Conservation (phyloP, 106 monocot species). For the Posidonia australis region DNA sequence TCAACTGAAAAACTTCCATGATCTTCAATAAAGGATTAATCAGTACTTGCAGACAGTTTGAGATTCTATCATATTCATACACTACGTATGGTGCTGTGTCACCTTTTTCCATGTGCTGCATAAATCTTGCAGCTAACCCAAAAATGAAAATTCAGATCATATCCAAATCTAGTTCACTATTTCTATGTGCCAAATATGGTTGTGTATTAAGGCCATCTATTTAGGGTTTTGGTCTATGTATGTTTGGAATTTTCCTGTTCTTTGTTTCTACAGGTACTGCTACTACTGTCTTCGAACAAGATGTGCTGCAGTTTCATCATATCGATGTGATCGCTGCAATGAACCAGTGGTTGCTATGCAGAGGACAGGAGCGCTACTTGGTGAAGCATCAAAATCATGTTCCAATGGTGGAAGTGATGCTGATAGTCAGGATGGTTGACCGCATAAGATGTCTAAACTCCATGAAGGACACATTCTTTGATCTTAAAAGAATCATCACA, state of each 20-base stretch:
- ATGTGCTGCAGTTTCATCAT: conserved; percentile 36
- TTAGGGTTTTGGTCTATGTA: background rate
- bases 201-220: too few species aligned
- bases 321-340: conserved; percentile 66
- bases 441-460: background rate
- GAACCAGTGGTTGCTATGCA: conserved; percentile 69
- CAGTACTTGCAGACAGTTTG: background rate
- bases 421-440: background rate
- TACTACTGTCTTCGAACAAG: conserved; percentile 83
- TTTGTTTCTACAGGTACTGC: conserved; percentile 48
- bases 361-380: conserved; percentile 26
- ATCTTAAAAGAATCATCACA: background rate
- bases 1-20: too few species aligned
- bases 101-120: too few species aligned
- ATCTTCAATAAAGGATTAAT: background rate
- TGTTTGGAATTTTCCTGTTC: background rate
- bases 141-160: background rate
- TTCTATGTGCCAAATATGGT: background rate
- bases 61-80: background rate
- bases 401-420: background rate
- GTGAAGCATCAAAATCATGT: background rate
- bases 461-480: background rate
- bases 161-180: background rate
- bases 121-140: too few species aligned
- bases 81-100: too few species aligned